Conservation (phyloP, 2,329 filamentous ascomycete genomes). For the Scedosporium apiospermum region DNA sequence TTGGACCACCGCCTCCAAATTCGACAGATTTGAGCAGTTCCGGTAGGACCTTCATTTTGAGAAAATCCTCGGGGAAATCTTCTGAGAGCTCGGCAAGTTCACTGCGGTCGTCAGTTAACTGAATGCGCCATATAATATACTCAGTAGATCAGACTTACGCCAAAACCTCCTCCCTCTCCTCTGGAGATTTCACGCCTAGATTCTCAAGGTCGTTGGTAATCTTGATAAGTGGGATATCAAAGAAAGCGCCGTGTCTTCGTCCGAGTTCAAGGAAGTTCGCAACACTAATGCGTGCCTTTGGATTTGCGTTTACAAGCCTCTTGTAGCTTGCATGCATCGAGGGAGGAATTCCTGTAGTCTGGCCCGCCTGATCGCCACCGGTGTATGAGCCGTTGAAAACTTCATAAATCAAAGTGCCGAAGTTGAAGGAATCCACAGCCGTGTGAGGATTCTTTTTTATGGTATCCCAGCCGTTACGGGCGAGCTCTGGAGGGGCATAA, state of each 20-base stretch:
- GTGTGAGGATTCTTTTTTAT: slow-evolving; percentile 75
- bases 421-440: slow-evolving; percentile 80
- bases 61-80: slow-evolving; percentile 95
- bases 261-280: slow-evolving; percentile 87
- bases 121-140: slow-evolving; percentile 15
- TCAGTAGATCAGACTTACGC: slow-evolving; percentile 32
- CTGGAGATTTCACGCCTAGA: slow-evolving; percentile 75
- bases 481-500: slow-evolving; percentile 81
- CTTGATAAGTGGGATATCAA: slow-evolving; percentile 86
- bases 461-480: slow-evolving; percentile 79
- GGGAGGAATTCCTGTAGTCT: slow-evolving; percentile 77
- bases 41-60: slow-evolving; percentile 92
- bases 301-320: slow-evolving; percentile 76
- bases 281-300: slow-evolving; percentile 77
- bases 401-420: slow-evolving; percentile 77
- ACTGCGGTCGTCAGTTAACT: slow-evolving; percentile 26
- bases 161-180: slow-evolving; percentile 77
- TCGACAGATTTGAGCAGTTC: slow-evolving; percentile 98
- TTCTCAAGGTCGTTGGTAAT: slow-evolving; percentile 89
- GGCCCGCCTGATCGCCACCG: slow-evolving; percentile 69
- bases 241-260: slow-evolving; percentile 71
- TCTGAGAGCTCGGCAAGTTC: slow-evolving; percentile 81
- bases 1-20: slow-evolving; percentile 89
- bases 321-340: slow-evolving; percentile 89
- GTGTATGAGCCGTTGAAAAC: slow-evolving; percentile 81